Evolutionary conservation across 352 stramenopile genomes (phyloP).

Genomic region (Thalassiosira exigua): DNA sequence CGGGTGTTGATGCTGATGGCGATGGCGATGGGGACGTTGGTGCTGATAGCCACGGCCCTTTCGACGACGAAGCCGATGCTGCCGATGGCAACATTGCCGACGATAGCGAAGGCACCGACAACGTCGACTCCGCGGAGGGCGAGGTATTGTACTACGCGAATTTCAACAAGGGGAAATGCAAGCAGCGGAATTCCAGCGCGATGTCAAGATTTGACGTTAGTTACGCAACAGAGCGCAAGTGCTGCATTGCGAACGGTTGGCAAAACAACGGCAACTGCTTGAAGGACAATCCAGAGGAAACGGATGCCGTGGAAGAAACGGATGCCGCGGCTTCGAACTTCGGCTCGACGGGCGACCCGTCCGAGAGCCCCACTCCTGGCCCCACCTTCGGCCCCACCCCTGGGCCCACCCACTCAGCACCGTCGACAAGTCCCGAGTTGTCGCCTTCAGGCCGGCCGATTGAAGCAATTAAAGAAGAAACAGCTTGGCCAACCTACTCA

Average conservation of each 20-base stretch:
- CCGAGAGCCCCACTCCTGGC: no score
- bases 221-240: background rate
- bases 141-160: conserved; percentile 5
- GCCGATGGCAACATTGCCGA: background rate
- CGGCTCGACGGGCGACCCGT: background rate
- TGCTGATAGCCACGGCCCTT: background rate
- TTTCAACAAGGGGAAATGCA: conserved; percentile 5
- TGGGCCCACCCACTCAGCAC: background rate
- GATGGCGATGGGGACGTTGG: no score
- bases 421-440: background rate
- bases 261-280: background rate
- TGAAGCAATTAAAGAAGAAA: no score
- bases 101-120: no score
- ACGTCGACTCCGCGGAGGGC: background rate
- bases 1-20: no score
- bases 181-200: background rate
- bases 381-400: background rate
- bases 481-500: no score
- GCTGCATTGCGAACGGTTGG: conserved; percentile 1
- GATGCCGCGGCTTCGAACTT: no score
- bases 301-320: no score
- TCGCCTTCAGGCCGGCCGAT: no score
- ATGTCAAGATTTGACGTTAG: background rate
- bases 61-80: background rate
- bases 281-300: no score